Evolutionary conservation across 352 stramenopile species (phyloP).

Genomic region (Phytopythium mirpurense): DNA sequence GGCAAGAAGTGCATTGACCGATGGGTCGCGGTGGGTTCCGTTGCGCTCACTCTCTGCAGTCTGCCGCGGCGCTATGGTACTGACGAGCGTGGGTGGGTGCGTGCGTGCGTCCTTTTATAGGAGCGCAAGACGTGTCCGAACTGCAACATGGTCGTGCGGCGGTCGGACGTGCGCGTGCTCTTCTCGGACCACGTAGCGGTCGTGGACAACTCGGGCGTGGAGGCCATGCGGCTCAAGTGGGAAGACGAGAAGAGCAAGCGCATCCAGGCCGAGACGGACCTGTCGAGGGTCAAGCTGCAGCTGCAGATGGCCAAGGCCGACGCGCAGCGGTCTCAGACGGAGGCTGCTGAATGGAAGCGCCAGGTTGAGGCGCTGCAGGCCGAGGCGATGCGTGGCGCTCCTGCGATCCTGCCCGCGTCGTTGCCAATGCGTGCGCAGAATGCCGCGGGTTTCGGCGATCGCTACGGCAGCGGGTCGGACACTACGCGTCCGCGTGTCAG

Average conservation of each 20-base stretch:
- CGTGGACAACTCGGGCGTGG: constrained; percentile 65
- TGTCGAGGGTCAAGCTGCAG: constrained; percentile 33
- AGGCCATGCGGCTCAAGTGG: constrained; percentile 53
- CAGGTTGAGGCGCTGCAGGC: constrained; percentile 19
- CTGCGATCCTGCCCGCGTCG: too few species aligned
- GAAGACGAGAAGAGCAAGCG: constrained; percentile 44
- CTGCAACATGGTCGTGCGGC: constrained; percentile 42
- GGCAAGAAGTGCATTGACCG: constrained; percentile 67
- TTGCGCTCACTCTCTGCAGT: neutral
- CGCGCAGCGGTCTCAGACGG: constrained; percentile 12
- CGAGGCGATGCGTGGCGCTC: too few species aligned
- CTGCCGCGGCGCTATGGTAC: neutral
- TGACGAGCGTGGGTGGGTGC: neutral
- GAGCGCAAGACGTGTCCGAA: constrained; percentile 64
- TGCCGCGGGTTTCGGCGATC: too few species aligned
- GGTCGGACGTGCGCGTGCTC: constrained; percentile 48
- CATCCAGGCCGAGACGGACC: constrained; percentile 41
- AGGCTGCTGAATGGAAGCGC: constrained; percentile 28
- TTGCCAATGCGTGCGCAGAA: too few species aligned
- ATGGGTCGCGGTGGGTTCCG: constrained; percentile 34
- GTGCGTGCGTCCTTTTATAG: neutral
- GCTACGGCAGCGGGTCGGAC: too few species aligned
- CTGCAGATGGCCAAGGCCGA: constrained; percentile 24
- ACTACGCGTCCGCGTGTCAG: too few species aligned
- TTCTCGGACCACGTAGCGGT: constrained; percentile 73